Percentiles rank a stretch among this genome's conserved stretches.
phyloP scores from a whole-genome alignment of 768 basidiomycete species.

The Suillus lakei region DNA sequence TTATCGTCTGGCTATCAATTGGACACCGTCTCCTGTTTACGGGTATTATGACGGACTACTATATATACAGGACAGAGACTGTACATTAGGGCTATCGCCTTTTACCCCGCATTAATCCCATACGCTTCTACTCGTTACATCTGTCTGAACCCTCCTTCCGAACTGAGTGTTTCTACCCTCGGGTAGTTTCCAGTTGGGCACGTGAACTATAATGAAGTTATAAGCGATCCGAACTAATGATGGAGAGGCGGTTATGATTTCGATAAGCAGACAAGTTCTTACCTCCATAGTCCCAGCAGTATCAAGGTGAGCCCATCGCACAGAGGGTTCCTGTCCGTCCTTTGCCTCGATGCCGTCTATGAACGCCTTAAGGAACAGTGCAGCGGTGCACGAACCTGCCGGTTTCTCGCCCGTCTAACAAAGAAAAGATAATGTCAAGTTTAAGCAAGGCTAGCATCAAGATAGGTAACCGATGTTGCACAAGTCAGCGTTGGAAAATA shows the following conservation, averaged over 20 bases:
- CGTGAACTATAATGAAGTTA: conserved; percentile 43
- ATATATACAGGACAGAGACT: no score
- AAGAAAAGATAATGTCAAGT: conserved; percentile 8
- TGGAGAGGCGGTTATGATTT: neutral
- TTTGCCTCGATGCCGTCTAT: conserved; percentile 73
- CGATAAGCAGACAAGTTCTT: conserved; percentile 27
- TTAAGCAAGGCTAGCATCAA: neutral
- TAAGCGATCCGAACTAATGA: conserved; percentile 4
- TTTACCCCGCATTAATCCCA: no score
- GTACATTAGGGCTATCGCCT: no score
- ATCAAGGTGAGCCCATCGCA: conserved; percentile 89
- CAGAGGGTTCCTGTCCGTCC: conserved; percentile 53
- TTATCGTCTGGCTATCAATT: no score
- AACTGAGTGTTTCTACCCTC: no score
- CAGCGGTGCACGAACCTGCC: conserved; percentile 79
- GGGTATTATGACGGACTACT: no score
- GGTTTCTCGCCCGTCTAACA: conserved; percentile 67
- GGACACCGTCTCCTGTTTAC: no score
- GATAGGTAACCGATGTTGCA: conserved; percentile 52
- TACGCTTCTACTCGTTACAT: no score
- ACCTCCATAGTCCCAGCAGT: conserved; percentile 84
- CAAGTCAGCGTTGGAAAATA: conserved; percentile 77
- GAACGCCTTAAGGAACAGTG: conserved; percentile 84
- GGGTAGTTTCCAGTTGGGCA: no score
- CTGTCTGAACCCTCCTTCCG: no score